phyloP scores from a whole-genome alignment of 257 asterid genomes.

The Gardenia jasminoides region DNA sequence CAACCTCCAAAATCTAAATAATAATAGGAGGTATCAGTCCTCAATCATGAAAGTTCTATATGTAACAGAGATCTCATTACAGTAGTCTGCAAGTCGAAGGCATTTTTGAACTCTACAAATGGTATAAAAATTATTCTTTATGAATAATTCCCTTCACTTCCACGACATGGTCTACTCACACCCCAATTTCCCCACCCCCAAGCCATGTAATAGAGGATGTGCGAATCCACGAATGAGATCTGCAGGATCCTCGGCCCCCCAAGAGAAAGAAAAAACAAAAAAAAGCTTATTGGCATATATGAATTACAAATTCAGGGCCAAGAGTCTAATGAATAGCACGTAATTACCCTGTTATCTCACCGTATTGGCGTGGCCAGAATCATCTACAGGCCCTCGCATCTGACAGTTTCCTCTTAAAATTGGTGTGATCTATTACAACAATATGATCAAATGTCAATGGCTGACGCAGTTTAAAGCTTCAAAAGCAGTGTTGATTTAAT shows the following conservation, averaged over 20 bases:
- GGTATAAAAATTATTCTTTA: neutral
- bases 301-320: neutral
- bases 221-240: neutral
- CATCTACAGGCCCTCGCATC: constrained; percentile 59
- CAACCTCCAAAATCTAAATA: neutral
- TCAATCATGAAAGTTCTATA: neutral
- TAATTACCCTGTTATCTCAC: constrained; percentile 67
- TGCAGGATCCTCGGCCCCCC: neutral
- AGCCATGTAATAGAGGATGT: neutral
- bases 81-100: neutral
- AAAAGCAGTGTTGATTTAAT: neutral
- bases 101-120: neutral
- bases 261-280: no score
- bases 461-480: constrained; percentile 9
- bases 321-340: constrained; percentile 20
- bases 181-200: neutral
- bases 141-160: neutral
- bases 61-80: neutral
- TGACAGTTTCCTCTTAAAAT: constrained; percentile 42
- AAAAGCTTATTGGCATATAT: no score
- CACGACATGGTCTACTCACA: neutral
- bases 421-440: constrained; percentile 43
- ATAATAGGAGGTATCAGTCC: neutral
- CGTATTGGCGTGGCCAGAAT: constrained; percentile 50
- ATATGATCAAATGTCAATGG: constrained; percentile 13